Evolutionary conservation across 306 rosid genomes (phyloP).

Genomic region (Cucurbita pepo): DNA sequence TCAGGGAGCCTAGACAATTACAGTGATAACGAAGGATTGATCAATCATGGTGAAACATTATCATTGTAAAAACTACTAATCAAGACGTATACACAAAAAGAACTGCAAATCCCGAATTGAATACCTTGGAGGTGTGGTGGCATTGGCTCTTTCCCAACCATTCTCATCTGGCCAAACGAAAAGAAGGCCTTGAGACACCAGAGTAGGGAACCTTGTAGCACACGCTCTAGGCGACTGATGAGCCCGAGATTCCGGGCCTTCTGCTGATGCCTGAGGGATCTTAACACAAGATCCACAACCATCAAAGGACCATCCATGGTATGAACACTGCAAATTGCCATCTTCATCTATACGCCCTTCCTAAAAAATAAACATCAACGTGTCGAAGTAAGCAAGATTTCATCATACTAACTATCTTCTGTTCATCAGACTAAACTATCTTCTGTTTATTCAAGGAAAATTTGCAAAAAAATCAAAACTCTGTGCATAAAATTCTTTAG

Average conservation of each 20-base stretch:
- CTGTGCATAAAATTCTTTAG: neutral
- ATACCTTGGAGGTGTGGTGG: conserved; percentile 71
- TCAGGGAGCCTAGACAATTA: conserved; percentile 73
- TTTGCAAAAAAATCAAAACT: neutral
- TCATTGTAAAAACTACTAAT: no score
- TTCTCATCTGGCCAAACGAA: conserved; percentile 98
- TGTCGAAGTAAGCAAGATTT: neutral
- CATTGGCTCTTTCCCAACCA: conserved; percentile 85
- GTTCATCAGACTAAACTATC: no score
- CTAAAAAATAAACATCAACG: conserved; percentile 24
- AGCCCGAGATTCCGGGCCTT: conserved; percentile 92
- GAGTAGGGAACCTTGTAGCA: conserved; percentile 59
- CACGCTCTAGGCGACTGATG: conserved; percentile 65
- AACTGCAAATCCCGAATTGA: conserved; percentile 5
- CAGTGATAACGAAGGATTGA: neutral
- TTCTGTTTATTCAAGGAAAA: no score
- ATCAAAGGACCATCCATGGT: conserved; percentile 94
- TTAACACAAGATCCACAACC: conserved; percentile 72
- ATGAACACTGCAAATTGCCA: conserved; percentile 91
- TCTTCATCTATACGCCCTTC: conserved; percentile 91
- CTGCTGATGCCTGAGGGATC: conserved; percentile 78
- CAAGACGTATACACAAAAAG: neutral
- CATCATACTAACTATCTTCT: neutral
- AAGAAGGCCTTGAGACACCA: conserved; percentile 88
- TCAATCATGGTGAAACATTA: neutral